Evolutionary conservation across 257 asterid genomes (phyloP).

Genomic region (Ligustrum vulgare): DNA sequence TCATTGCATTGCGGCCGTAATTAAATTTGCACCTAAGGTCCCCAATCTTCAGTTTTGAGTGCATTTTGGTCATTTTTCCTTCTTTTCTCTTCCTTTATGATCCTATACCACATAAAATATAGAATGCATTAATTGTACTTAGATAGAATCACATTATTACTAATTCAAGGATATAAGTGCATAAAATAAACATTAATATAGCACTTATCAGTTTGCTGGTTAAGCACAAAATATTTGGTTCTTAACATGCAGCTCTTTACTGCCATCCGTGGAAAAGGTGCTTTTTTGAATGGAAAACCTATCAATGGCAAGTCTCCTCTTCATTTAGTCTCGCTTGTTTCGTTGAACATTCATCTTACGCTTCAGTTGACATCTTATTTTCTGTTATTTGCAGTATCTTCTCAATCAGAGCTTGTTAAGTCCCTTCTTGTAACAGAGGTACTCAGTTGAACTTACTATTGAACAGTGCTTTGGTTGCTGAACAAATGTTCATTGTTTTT

Average conservation of each 20-base stretch:
- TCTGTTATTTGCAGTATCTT: slow-evolving; percentile 53
- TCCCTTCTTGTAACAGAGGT: slow-evolving; percentile 90
- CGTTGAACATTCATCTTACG: slow-evolving; percentile 1
- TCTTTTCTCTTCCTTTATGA: too few species aligned
- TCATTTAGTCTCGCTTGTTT: background rate
- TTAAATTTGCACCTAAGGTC: too few species aligned
- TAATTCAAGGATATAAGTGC: too few species aligned
- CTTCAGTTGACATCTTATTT: slow-evolving; percentile 19
- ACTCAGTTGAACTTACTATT: slow-evolving; percentile 18
- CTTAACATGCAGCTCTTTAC: slow-evolving; percentile 66
- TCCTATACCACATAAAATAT: too few species aligned
- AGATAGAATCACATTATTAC: too few species aligned
- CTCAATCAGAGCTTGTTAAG: slow-evolving; percentile 78
- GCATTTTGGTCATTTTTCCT: too few species aligned
- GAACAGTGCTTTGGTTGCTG: slow-evolving; percentile 2
- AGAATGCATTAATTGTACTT: too few species aligned
- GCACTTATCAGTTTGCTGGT: too few species aligned
- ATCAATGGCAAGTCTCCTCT: slow-evolving; percentile 49
- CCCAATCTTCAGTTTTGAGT: too few species aligned
- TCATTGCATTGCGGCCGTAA: too few species aligned
- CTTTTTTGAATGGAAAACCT: slow-evolving; percentile 73
- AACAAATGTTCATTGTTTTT: slow-evolving; percentile 1
- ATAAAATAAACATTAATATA: too few species aligned
- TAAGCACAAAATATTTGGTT: slow-evolving; percentile 19
- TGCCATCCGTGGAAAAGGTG: slow-evolving; percentile 66